A percentile compares a stretch with the other conserved stretches of the same genome.
Evolutionary conservation across 805 yeast genomes (phyloP).

Genomic region (Saturnispora sekii): DNA sequence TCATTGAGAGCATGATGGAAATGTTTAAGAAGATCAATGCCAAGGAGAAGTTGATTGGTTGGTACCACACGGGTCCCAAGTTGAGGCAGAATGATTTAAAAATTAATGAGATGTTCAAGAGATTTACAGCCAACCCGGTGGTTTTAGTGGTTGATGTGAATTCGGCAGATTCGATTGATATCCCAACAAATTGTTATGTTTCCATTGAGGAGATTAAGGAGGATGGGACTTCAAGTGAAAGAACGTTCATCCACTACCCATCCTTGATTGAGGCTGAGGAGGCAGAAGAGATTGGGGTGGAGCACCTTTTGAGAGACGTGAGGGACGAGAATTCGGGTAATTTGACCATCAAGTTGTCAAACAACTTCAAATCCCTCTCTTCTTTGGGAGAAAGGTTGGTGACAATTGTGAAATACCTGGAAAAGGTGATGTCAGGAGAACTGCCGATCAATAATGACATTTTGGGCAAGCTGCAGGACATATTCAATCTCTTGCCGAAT

Average conservation of each 20-base stretch:
- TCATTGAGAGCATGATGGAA: conserved; percentile 90
- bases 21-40: conserved; percentile 98
- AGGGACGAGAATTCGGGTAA: conserved; percentile 96
- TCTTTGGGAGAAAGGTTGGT: conserved; percentile 73
- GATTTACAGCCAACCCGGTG: conserved; percentile 72
- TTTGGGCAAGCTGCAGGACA: conserved; percentile 87
- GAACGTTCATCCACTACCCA: conserved; percentile 89
- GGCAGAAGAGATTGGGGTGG: conserved; percentile 99
- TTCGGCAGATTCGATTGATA: conserved; percentile 66
- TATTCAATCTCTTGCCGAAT: conserved; percentile 87
- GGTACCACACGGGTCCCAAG: conserved; percentile 98
- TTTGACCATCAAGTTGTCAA: conserved; percentile 75
- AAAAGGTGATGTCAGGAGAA: conserved; percentile 57
- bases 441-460: conserved; percentile 87
- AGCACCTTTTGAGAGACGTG: conserved; percentile 86
- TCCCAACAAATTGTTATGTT: conserved; percentile 91
- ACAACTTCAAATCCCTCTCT: conserved; percentile 78
- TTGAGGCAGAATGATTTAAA: conserved; percentile 78
- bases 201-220: conserved; percentile 94
- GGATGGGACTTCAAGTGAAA: conserved; percentile 88
- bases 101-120: conserved; percentile 83
- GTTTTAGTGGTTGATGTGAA: conserved; percentile 86
- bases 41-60: conserved; percentile 91
- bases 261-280: conserved; percentile 94
- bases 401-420: conserved; percentile 71